These are phyloP conservation scores for Paulownia fortunei DNA, from an alignment of 257 asterid genomes.

Conservation along the genomic window DNA sequence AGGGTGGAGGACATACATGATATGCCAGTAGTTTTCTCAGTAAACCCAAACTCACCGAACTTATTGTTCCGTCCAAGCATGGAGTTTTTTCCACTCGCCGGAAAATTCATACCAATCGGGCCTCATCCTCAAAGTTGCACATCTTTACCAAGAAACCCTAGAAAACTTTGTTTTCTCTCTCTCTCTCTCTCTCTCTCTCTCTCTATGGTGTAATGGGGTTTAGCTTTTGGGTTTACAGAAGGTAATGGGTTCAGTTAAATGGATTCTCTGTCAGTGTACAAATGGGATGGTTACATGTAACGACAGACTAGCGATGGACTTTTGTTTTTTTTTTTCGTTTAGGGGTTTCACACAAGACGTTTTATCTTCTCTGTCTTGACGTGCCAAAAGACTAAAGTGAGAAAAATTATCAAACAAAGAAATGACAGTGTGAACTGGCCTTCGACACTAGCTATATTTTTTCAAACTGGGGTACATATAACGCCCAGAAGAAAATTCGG, in stretches of 20 bases:
- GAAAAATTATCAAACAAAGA: background rate
- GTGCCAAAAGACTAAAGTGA: slow-evolving; percentile 20
- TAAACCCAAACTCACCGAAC: slow-evolving; percentile 9
- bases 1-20: slow-evolving; percentile 15
- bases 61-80: background rate
- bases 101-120: background rate
- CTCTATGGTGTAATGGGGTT: background rate
- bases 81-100: slow-evolving; percentile 13
- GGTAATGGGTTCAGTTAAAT: slow-evolving; percentile 33
- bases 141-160: slow-evolving; percentile 35
- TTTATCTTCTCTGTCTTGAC: slow-evolving; percentile 25
- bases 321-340: slow-evolving; percentile 14
- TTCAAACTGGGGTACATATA: slow-evolving; percentile 10
- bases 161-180: background rate
- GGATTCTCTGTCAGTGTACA: slow-evolving; percentile 37
- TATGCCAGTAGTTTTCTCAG: slow-evolving; percentile 9
- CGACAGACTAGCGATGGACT: slow-evolving; percentile 31
- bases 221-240: slow-evolving; percentile 11
- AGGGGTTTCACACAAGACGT: slow-evolving; percentile 25
- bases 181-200: slow-evolving; percentile 17
- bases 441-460: slow-evolving; percentile 2
- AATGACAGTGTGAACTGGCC: slow-evolving; percentile 16
- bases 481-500: slow-evolving; percentile 30
- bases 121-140: slow-evolving; percentile 19
- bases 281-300: slow-evolving; percentile 34